Percentiles rank a stretch among this genome's conserved stretches.
Evolutionary conservation across 2,329 filamentous ascomycete genomes (phyloP).

Genomic region (Rutstroemia sydowiana): DNA sequence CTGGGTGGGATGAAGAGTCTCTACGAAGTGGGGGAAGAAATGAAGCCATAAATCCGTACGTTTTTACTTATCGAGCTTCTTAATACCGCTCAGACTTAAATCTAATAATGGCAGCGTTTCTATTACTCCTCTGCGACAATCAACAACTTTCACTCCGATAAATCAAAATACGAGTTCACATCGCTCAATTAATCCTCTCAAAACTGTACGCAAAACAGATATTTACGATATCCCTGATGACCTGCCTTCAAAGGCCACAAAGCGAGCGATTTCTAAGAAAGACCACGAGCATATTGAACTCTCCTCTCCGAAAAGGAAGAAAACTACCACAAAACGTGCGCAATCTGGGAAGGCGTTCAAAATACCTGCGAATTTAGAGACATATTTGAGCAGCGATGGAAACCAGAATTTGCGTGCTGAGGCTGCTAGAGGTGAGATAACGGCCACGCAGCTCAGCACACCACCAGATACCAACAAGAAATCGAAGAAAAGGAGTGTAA

Average conservation of each 20-base stretch:
- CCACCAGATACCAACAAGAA: conserved; percentile 14
- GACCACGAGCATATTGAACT: not conserved
- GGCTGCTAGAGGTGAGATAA: not conserved
- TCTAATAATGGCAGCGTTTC: not conserved
- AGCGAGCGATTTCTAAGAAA: not conserved
- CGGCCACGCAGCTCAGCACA: conserved; percentile 12
- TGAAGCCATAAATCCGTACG: not conserved
- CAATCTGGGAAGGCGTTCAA: conserved; percentile 4
- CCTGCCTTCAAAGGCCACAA: not conserved
- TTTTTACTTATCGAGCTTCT: not conserved
- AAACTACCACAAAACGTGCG: not conserved
- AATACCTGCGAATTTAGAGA: not conserved
- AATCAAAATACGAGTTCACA: conserved; percentile 11
- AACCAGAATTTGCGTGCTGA: too few species aligned
- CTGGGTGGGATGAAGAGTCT: not conserved
- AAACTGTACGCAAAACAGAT: conserved; percentile 12
- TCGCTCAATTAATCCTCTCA: conserved; percentile 14
- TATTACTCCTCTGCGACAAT: not conserved
- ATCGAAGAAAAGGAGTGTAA: conserved; percentile 6
- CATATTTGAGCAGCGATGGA: not conserved
- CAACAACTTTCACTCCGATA: conserved; percentile 20
- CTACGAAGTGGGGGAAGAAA: too few species aligned
- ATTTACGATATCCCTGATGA: conserved; percentile 15
- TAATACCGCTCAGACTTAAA: not conserved
- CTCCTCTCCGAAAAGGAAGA: conserved; percentile 1